These are phyloP conservation scores for Eleusine indica DNA, from an alignment of 176 grass and related monocot genomes.

Conservation along the genomic window DNA sequence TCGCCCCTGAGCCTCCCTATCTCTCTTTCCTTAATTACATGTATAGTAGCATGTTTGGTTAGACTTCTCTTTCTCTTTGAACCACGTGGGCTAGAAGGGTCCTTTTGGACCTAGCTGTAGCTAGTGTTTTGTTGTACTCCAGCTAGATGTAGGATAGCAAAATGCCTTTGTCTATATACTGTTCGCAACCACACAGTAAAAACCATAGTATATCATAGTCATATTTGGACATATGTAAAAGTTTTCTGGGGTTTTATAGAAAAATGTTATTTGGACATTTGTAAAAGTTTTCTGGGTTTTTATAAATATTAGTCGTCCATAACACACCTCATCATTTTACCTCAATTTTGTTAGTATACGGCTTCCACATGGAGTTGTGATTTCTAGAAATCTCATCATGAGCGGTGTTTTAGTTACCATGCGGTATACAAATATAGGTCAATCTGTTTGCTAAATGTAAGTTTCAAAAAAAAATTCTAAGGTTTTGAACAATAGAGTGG, in stretches of 20 bases:
- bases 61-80: constrained; percentile 4
- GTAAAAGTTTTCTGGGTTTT: not conserved
- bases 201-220: not conserved
- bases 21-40: not conserved
- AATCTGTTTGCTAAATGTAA: no score
- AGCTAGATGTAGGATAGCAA: not conserved
- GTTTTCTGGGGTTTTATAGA: not conserved
- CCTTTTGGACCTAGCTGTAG: not conserved
- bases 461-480: no score
- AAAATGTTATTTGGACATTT: not conserved
- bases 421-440: not conserved
- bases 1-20: not conserved
- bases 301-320: not conserved
- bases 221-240: not conserved
- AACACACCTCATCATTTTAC: not conserved
- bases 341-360: not conserved
- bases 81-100: not conserved
- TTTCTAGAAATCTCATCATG: constrained; percentile 9
- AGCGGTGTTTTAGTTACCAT: not conserved
- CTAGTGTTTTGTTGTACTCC: not conserved
- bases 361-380: not conserved
- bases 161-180: not conserved
- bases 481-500: no score
- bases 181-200: not conserved
- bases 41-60: not conserved